Conservation (phyloP, 768 basidiomycete genomes). For the Boletus reticuloceps region DNA sequence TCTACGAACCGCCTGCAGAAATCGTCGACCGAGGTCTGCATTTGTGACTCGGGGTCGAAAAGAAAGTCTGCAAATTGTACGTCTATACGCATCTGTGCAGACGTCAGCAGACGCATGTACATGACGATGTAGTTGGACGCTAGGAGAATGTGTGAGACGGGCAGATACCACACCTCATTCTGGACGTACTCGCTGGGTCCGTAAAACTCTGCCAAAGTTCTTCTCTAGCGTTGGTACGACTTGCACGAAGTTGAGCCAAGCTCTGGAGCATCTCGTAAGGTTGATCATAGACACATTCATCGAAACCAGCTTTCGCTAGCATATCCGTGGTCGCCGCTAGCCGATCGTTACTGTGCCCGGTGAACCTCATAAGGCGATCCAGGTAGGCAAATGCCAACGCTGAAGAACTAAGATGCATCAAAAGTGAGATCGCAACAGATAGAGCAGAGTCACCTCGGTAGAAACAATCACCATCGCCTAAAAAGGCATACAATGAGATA, state of each 20-base stretch:
- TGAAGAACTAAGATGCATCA: slow-evolving; percentile 32
- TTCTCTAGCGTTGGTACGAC: slow-evolving; percentile 32
- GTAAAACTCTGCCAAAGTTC: slow-evolving; percentile 46
- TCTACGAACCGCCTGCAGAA: slow-evolving; percentile 84
- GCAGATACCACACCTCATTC: background rate
- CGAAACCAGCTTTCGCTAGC: slow-evolving; percentile 60
- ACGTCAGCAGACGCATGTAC: slow-evolving; percentile 80
- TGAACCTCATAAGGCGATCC: slow-evolving; percentile 57
- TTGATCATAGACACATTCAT: slow-evolving; percentile 68
- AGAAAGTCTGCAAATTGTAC: slow-evolving; percentile 66
- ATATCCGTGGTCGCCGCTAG: slow-evolving; percentile 50
- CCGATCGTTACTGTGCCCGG: slow-evolving; percentile 44
- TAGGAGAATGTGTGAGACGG: slow-evolving; percentile 21
- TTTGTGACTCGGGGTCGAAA: slow-evolving; percentile 68
- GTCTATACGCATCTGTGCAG: slow-evolving; percentile 70
- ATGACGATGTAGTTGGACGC: slow-evolving; percentile 74
- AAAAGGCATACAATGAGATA: background rate
- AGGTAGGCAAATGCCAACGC: slow-evolving; percentile 84
- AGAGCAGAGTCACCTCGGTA: slow-evolving; percentile 65
- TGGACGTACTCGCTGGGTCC: slow-evolving; percentile 43
- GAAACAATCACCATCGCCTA: slow-evolving; percentile 90
- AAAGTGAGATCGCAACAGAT: slow-evolving; percentile 1
- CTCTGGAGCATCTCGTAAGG: slow-evolving; percentile 64
- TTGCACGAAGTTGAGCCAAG: slow-evolving; percentile 42
- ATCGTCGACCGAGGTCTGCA: slow-evolving; percentile 50